These are phyloP conservation scores for Lantana camara DNA, from an alignment of 257 asterid genomes.

Conservation along the genomic window DNA sequence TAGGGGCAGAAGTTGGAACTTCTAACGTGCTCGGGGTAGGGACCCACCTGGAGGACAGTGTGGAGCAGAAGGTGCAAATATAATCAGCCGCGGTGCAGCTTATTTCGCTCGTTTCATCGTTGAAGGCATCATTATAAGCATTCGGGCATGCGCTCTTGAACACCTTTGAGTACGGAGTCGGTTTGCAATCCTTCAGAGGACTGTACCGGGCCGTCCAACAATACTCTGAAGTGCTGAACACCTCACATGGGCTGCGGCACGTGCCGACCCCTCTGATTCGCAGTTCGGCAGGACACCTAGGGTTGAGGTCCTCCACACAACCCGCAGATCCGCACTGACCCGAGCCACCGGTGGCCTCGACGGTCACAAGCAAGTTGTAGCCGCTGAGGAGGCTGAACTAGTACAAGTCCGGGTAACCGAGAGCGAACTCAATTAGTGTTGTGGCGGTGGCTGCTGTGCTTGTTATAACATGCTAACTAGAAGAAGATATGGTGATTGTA, in stretches of 20 bases:
- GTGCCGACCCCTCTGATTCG: constrained; percentile 54
- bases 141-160: constrained; percentile 76
- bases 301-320: constrained; percentile 59
- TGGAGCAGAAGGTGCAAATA: constrained; percentile 73
- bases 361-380: constrained; percentile 68
- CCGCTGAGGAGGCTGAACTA: constrained; percentile 85
- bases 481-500: too few relatives aligned
- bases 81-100: constrained; percentile 65
- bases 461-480: too few relatives aligned
- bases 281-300: constrained; percentile 64
- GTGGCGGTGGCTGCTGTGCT: constrained; percentile 77
- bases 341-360: constrained; percentile 64
- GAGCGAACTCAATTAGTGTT: constrained; percentile 79
- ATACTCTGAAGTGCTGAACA: constrained; percentile 56
- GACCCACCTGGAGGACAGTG: too few relatives aligned
- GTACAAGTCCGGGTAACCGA: constrained; percentile 79
- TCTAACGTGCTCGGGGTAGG: too few relatives aligned
- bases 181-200: too few relatives aligned
- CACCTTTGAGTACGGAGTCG: constrained; percentile 63
- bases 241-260: constrained; percentile 80
- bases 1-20: too few relatives aligned
- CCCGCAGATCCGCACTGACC: constrained; percentile 72
- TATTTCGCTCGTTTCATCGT: constrained; percentile 88
- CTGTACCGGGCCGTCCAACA: constrained; percentile 73
- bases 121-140: constrained; percentile 74